phyloP scores from a whole-genome alignment of 768 basidiomycete genomes.

The Leccinum boreale region DNA sequence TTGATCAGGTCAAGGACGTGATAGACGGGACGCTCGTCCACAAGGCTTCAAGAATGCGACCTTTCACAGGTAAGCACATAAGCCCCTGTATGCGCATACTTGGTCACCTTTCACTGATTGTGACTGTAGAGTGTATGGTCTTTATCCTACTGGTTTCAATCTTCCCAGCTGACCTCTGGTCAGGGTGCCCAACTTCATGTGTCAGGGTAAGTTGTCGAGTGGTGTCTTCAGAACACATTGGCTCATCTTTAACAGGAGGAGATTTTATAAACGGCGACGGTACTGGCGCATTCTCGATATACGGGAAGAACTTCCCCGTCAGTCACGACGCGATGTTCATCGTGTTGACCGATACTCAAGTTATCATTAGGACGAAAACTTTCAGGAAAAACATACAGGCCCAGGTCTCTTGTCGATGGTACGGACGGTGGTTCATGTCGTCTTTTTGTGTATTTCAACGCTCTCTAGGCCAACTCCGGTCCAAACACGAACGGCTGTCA shows the following conservation, averaged over 20 bases:
- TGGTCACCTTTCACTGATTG: constrained; percentile 5
- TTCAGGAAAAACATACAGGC: constrained; percentile 80
- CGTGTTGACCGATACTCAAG: background rate
- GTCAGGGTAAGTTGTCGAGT: constrained; percentile 58
- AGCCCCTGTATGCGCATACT: background rate
- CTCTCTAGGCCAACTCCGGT: constrained; percentile 85
- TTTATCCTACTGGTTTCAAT: constrained; percentile 1
- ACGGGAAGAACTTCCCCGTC: constrained; percentile 91
- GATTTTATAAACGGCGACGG: constrained; percentile 96
- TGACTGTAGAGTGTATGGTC: constrained; percentile 62
- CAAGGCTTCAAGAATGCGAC: constrained; percentile 91
- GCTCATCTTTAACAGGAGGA: constrained; percentile 53
- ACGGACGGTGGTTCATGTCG: constrained; percentile 35
- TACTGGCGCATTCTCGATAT: constrained; percentile 95
- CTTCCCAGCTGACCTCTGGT: constrained; percentile 5
- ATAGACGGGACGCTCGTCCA: constrained; percentile 61
- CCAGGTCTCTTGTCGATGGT: constrained; percentile 94
- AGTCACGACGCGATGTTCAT: constrained; percentile 15
- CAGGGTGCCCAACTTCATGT: constrained; percentile 93
- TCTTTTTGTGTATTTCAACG: background rate
- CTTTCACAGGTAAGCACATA: constrained; percentile 73
- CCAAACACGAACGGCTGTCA: constrained; percentile 93
- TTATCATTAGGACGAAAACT: constrained; percentile 81
- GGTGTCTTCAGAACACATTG: background rate
- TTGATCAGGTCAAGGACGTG: constrained; percentile 15